Percentiles rank a stretch among this genome's conserved stretches.
Conservation (phyloP, 345 rosid species). For the Turnera subulata region DNA sequence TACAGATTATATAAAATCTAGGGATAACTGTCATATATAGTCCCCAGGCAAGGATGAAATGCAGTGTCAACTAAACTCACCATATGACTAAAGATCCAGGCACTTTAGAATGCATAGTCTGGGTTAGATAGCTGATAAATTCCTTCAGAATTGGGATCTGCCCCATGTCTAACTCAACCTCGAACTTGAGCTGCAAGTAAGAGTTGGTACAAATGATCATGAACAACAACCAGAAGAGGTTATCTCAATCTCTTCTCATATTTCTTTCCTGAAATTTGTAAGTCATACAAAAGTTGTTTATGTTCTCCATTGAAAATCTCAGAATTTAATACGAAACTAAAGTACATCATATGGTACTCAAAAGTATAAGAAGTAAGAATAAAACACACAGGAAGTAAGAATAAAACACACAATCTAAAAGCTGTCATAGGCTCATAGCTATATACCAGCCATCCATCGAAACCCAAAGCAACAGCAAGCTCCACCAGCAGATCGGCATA, state of each 20-base stretch:
- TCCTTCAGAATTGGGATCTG: conserved; percentile 59
- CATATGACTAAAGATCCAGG: conserved; percentile 83
- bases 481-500: conserved; percentile 71
- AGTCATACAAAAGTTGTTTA: too few species aligned
- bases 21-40: background rate
- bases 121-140: conserved; percentile 65
- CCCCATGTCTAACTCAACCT: conserved; percentile 43
- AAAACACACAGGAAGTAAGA: too few species aligned
- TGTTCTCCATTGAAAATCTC: too few species aligned
- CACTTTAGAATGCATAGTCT: conserved; percentile 53
- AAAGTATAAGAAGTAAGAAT: too few species aligned
- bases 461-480: conserved; percentile 61
- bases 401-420: too few species aligned
- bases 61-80: conserved; percentile 30
- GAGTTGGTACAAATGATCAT: background rate
- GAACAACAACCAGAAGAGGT: too few species aligned
- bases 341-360: too few species aligned
- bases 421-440: too few species aligned
- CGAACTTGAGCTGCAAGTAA: conserved; percentile 66
- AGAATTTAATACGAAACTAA: too few species aligned
- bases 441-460: conserved; percentile 91
- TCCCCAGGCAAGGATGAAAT: background rate
- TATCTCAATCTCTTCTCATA: too few species aligned
- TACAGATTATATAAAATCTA: conserved; percentile 2
- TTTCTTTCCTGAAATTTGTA: too few species aligned